Percentiles rank a stretch among this genome's conserved stretches.
Conservation (phyloP, 345 rosid species). For the Salix purpurea region DNA sequence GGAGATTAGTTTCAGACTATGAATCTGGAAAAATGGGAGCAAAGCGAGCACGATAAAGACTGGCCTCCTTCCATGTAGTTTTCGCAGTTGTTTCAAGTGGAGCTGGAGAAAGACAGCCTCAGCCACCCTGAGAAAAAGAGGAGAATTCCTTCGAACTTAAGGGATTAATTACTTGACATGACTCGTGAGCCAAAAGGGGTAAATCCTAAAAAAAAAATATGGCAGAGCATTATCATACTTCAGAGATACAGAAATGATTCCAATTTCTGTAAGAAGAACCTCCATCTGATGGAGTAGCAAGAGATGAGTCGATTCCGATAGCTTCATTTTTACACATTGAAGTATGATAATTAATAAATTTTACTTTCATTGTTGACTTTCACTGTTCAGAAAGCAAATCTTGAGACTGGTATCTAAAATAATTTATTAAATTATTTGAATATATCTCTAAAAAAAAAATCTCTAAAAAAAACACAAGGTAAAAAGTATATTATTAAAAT, state of each 20-base stretch:
- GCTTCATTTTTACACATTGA: neutral
- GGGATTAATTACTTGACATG: constrained; percentile 14
- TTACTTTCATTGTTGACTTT: no score
- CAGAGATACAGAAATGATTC: neutral
- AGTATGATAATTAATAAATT: no score
- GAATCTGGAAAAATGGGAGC: constrained; percentile 10
- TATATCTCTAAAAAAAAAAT: no score
- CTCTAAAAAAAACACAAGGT: no score
- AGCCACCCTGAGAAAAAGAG: constrained; percentile 5
- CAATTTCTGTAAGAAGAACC: neutral
- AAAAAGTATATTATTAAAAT: no score
- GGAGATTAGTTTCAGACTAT: constrained; percentile 1
- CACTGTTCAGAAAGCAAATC: no score
- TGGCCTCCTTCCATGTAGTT: constrained; percentile 66
- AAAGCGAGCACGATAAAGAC: constrained; percentile 45
- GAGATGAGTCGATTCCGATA: neutral
- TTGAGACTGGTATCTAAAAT: no score
- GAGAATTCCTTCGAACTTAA: constrained; percentile 26
- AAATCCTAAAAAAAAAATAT: no score
- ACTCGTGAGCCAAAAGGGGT: neutral
- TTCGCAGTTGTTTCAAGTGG: constrained; percentile 82
- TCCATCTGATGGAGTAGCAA: neutral
- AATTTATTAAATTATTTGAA: no score
- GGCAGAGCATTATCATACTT: neutral
- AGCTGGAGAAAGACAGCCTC: constrained; percentile 55